Base-by-base conservation (phyloP, 2,329 filamentous ascomycete species). In the Penicillium brevicompactum region DNA sequence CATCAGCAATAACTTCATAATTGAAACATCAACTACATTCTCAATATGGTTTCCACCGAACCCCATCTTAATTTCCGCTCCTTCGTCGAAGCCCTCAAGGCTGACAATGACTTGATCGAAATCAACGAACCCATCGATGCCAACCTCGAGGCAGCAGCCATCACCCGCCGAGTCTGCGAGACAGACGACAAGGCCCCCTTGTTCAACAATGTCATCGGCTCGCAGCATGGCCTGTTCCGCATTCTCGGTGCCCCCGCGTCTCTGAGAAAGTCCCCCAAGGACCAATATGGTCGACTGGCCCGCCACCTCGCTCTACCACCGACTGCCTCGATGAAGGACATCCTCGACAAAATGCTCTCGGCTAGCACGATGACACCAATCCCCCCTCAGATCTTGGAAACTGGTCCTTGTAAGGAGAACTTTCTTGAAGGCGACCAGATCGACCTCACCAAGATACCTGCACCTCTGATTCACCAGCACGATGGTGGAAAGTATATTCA, bases 401-500 rank as follows among this genome's bases (percentile, higher is more conserved):
- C 69, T 1, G 79, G 77, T 0, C 70, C 77, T 0, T 77, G 72
- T 63, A 82, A 82, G 62, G 73, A 80, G 61, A 68, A 75, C 54
- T 68, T 62, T 10, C 53, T 81, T 1, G 58, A 65, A 1, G 70
- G 65, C 0, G 69, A 71, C 14, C 65, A 79, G 13, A 70, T 82
- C 46, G 78, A 81, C 61, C 69, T 83, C 0, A 73, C 65, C 0
- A 63, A 61, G 11, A 65, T 81, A 0, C 78, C 80, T 0, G 70
- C 69, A 0, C 80, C 80, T 0, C 47, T 73, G 11, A 65, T 82
- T 0, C 77, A 82, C 61, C 52, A 76, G 54, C 61, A 65, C 0
- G 80, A 82, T 52, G 80, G 80, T 0, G 80, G 80, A 0, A 78
- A 77, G 50, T 82, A 82, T 53, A 64, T 82, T 21, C 79, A 81